Percentiles rank a stretch among this genome's conserved stretches.
These are phyloP conservation scores for Trypanosoma melophagium DNA, from an alignment of 208 protist genomes.

Conservation along the genomic window DNA sequence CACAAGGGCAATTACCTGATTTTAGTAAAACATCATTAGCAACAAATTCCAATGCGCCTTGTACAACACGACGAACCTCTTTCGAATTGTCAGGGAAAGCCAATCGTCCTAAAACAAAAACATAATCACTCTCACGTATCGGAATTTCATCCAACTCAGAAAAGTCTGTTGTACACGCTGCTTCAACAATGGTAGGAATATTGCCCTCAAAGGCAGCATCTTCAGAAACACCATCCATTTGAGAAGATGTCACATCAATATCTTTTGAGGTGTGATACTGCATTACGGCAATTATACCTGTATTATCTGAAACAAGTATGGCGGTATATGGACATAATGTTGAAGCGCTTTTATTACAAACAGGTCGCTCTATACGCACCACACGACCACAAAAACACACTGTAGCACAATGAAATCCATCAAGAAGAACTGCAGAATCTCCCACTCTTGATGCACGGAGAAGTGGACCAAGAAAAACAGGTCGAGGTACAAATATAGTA, in stretches of 20 bases:
- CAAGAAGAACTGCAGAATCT: slow-evolving; percentile 41
- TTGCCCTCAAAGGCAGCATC: background rate
- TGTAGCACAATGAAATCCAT: slow-evolving; percentile 37
- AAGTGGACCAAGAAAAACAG: slow-evolving; percentile 16
- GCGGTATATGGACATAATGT: slow-evolving; percentile 26
- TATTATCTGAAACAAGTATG: slow-evolving; percentile 35
- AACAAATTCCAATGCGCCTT: slow-evolving; percentile 22
- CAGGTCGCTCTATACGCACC: slow-evolving; percentile 30
- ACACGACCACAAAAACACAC: slow-evolving; percentile 54
- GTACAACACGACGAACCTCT: slow-evolving; percentile 17
- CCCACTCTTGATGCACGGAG: slow-evolving; percentile 31
- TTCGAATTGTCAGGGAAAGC: slow-evolving; percentile 43
- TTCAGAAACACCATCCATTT: background rate
- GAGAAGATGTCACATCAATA: background rate
- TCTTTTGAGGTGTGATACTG: slow-evolving; percentile 18
- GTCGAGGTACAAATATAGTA: slow-evolving; percentile 2
- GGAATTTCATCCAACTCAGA: no score
- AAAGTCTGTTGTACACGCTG: no score
- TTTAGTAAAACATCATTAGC: background rate
- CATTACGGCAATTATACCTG: slow-evolving; percentile 32
- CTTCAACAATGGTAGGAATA: no score
- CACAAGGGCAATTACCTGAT: slow-evolving; percentile 20
- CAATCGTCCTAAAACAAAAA: slow-evolving; percentile 45
- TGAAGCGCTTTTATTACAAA: slow-evolving; percentile 20
- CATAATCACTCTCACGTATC: slow-evolving; percentile 58